Evolutionary conservation across 139 green algal species (phyloP).

Genomic region (Zygnema cylindricum): DNA sequence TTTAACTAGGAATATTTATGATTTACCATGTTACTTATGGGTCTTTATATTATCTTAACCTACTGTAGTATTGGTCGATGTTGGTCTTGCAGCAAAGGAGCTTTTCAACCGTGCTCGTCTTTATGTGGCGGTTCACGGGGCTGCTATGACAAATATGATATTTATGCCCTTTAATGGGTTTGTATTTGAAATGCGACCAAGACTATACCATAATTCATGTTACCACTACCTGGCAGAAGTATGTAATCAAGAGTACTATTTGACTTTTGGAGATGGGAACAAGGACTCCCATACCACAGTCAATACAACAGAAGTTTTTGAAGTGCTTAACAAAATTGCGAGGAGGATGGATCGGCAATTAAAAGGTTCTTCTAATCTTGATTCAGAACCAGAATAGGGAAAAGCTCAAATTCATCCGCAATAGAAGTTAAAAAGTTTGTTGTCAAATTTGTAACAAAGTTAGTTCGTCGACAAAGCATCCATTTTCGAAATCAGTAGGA

Average conservation of each 20-base stretch:
- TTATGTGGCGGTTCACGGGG: slow-evolving; percentile 14
- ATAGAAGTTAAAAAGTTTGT: neutral
- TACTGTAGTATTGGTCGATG: too few species aligned
- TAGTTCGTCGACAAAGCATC: neutral
- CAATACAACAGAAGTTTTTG: slow-evolving; percentile 6
- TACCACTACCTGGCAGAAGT: slow-evolving; percentile 22
- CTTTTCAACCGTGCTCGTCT: slow-evolving; percentile 25
- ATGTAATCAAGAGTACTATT: slow-evolving; percentile 12
- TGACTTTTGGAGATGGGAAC: slow-evolving; percentile 1
- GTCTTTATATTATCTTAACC: too few species aligned
- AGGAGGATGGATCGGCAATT: neutral
- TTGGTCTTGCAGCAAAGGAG: neutral
- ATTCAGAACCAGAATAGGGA: too few species aligned
- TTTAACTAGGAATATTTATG: too few species aligned
- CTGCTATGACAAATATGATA: slow-evolving; percentile 17
- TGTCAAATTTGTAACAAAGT: neutral
- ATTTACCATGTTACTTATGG: too few species aligned
- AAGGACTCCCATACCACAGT: slow-evolving; percentile 9
- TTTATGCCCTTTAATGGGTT: slow-evolving; percentile 38
- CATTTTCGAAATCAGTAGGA: neutral
- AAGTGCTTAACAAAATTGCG: neutral
- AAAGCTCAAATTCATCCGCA: too few species aligned
- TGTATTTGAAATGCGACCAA: slow-evolving; percentile 26
- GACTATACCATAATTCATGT: slow-evolving; percentile 25
- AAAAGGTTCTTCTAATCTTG: neutral